Evolutionary conservation across 2,329 filamentous ascomycete species (phyloP).

Genomic region (Xylariaceae sp.): DNA sequence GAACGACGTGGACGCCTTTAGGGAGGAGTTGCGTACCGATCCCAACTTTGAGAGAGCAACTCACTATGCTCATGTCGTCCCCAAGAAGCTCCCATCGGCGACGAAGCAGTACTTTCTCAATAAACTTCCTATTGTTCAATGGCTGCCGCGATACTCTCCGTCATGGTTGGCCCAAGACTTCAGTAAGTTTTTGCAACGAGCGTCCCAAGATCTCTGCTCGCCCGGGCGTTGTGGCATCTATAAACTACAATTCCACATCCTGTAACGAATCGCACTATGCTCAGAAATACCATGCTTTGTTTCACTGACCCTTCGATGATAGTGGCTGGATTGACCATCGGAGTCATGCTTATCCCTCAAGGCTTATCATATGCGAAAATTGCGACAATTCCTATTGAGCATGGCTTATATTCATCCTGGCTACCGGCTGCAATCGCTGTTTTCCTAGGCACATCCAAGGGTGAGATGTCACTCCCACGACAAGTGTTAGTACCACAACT

Average conservation of each 20-base stretch:
- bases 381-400: slow-evolving; percentile 58
- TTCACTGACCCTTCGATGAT: slow-evolving; percentile 6
- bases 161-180: slow-evolving; percentile 61
- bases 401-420: slow-evolving; percentile 60
- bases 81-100: slow-evolving; percentile 47
- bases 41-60: slow-evolving; percentile 36
- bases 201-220: not conserved
- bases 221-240: too few species aligned
- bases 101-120: slow-evolving; percentile 55
- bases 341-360: slow-evolving; percentile 60
- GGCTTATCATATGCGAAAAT: slow-evolving; percentile 62
- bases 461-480: slow-evolving; percentile 31
- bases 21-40: slow-evolving; percentile 37
- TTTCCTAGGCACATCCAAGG: slow-evolving; percentile 62
- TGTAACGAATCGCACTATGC: too few species aligned
- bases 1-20: slow-evolving; percentile 19
- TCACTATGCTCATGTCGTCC: slow-evolving; percentile 30
- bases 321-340: slow-evolving; percentile 59
- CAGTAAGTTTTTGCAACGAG: slow-evolving; percentile 23
- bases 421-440: slow-evolving; percentile 55
- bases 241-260: too few species aligned
- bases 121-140: slow-evolving; percentile 61
- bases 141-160: slow-evolving; percentile 60
- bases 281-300: not conserved
- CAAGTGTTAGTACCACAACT: too few species aligned